Evolutionary conservation across 345 rosid genomes (phyloP).

Genomic region (Salix exigua): DNA sequence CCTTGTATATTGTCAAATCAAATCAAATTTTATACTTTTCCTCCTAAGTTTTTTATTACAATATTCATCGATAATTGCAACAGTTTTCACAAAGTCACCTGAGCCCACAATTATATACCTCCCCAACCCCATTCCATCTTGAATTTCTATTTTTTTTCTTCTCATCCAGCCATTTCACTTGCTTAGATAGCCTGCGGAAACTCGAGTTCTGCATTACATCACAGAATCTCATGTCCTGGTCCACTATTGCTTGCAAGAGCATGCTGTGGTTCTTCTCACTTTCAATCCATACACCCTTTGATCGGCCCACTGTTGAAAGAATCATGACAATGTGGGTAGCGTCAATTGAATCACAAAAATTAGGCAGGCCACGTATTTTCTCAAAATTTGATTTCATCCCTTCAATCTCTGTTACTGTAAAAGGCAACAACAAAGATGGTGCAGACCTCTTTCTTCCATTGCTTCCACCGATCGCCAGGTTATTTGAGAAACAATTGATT

Average conservation of each 20-base stretch:
- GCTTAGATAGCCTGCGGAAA: conserved; percentile 53
- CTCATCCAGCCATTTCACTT: conserved; percentile 53
- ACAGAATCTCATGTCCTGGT: conserved; percentile 66
- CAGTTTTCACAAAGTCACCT: conserved; percentile 44
- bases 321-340: conserved; percentile 64
- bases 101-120: conserved; percentile 61
- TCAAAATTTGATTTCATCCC: conserved; percentile 54
- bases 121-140: conserved; percentile 37
- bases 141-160: conserved; percentile 34
- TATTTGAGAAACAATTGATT: conserved; percentile 69
- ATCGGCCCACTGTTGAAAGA: conserved; percentile 51
- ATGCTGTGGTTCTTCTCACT: conserved; percentile 69
- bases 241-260: conserved; percentile 66
- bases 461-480: conserved; percentile 81
- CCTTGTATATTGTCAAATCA: too few species aligned
- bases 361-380: conserved; percentile 58
- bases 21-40: too few species aligned
- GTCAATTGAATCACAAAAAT: conserved; percentile 68
- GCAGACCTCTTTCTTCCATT: conserved; percentile 63
- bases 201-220: conserved; percentile 58
- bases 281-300: conserved; percentile 59
- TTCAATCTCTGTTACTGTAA: conserved; percentile 41
- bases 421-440: conserved; percentile 63
- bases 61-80: too few species aligned
- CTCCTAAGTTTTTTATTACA: too few species aligned